Percentiles rank a stretch among this genome's conserved stretches.
phyloP scores from a whole-genome alignment of 2,329 filamentous ascomycete genomes.

The Metarhizium album region DNA sequence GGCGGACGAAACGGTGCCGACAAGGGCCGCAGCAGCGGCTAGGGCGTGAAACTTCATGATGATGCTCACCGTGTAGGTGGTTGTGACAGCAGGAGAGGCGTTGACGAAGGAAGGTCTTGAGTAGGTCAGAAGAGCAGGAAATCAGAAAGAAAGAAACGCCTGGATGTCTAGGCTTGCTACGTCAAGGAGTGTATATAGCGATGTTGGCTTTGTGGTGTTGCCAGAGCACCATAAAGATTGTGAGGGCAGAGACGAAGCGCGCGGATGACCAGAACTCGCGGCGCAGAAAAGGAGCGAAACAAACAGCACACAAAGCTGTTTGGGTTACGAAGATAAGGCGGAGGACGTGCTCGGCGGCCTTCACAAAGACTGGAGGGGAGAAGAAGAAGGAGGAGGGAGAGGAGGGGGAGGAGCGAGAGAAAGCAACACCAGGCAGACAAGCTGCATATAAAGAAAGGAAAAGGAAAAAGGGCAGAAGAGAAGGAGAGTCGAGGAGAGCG shows the following conservation, averaged over 20 bases:
- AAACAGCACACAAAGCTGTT: slow-evolving; percentile 18
- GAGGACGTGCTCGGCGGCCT: slow-evolving; percentile 25
- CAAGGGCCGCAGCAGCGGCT: slow-evolving; percentile 26
- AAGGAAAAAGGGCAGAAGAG: no score
- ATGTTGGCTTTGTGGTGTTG: slow-evolving; percentile 16
- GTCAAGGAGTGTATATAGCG: slow-evolving; percentile 2
- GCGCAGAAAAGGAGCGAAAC: slow-evolving; percentile 18
- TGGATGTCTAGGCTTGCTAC: background rate
- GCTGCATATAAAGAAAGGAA: slow-evolving; percentile 11
- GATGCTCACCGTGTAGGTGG: background rate
- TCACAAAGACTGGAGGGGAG: slow-evolving; percentile 6
- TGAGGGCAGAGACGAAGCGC: slow-evolving; percentile 15
- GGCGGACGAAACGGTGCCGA: slow-evolving; percentile 26
- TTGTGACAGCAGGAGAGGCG: background rate
- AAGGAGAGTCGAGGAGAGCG: background rate
- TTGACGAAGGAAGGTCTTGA: background rate
- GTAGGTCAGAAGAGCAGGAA: slow-evolving; percentile 1
- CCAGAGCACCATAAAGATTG: slow-evolving; percentile 20
- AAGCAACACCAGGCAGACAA: slow-evolving; percentile 6
- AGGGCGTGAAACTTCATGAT: slow-evolving; percentile 25
- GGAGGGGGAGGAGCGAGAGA: no score
- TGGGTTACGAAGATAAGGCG: slow-evolving; percentile 18
- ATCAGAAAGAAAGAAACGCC: background rate
- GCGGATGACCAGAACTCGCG: slow-evolving; percentile 13
- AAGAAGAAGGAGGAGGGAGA: no score